Conservation (phyloP, 306 rosid species). For the Vigna mungo region DNA sequence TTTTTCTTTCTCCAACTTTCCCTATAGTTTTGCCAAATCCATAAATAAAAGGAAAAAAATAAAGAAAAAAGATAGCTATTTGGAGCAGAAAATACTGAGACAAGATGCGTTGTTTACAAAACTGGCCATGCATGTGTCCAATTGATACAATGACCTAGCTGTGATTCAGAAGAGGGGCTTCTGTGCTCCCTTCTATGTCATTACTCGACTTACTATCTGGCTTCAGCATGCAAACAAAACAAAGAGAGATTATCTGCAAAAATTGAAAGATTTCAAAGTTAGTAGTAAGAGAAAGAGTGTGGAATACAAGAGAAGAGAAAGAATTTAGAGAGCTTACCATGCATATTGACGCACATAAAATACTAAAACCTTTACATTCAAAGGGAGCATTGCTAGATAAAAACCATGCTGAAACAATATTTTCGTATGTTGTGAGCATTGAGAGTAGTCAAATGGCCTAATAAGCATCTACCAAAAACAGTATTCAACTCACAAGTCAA, state of each 20-base stretch:
- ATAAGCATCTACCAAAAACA: constrained; percentile 22
- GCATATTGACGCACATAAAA: constrained; percentile 72
- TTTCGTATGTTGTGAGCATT: constrained; percentile 20
- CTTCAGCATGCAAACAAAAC: constrained; percentile 62
- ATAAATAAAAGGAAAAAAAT: neutral
- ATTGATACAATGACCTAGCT: constrained; percentile 33
- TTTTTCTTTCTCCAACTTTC: neutral
- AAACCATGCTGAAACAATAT: constrained; percentile 72
- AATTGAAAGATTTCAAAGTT: constrained; percentile 34
- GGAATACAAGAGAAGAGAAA: constrained; percentile 12
- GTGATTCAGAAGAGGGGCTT: constrained; percentile 62
- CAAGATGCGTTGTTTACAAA: constrained; percentile 15
- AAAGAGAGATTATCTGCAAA: constrained; percentile 63
- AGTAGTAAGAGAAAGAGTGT: constrained; percentile 18
- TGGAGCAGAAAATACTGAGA: neutral
- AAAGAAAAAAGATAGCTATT: neutral
- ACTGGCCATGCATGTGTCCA: constrained; percentile 15
- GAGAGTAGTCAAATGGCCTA: neutral
- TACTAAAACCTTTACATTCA: constrained; percentile 88
- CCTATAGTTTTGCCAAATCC: neutral
- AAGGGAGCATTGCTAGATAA: constrained; percentile 79
- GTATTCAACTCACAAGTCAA: constrained; percentile 70
- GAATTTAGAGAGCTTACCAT: constrained; percentile 54
- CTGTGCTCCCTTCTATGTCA: constrained; percentile 48
- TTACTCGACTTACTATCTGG: constrained; percentile 31